Base-by-base conservation (phyloP, 1,139 yeast species). In the Debaryomyces robertsiae region DNA sequence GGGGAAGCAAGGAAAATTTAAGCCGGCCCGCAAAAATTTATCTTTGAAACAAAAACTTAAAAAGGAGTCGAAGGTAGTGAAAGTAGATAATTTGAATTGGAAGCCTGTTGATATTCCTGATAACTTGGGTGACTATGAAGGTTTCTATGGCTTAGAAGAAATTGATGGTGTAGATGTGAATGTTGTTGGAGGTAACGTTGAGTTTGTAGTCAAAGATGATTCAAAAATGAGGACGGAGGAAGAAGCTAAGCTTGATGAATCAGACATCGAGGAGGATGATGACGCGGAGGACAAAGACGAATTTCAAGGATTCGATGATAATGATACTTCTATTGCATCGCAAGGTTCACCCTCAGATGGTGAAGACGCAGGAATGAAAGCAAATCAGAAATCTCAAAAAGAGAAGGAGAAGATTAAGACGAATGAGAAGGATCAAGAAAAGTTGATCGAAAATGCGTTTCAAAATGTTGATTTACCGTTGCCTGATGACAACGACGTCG, bases 141-240 rank as follows among this genome's bases (percentile, higher is more conserved):
- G 97, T 0, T 84, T 90, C 51, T 88, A 82, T 61, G 98, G 97
- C 0, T 66, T 93, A 31, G 98, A 93, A 61, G 98, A 93, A 60
- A 77, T 93, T 40, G 97, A 90, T 40, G 97, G 96, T 19, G 97
- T 91, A 38, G 91, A 79, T 53, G 91, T 91, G 4, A 78, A 78
- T 47, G 72, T 80, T 41, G 79, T 81, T 3, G 70, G 80, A 42
- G 95, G 95, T 11, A 69, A 71, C 46, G 80, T 84, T 0, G 76
- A 77, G 49, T 87, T 87, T 54, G 63, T 79, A 17, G 79, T 81
- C 3, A 73, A 69, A 39, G 82, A 79, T 30, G 65, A 67, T 7
- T 48, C 52, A 19, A 55, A 55, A 13, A 44, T 40, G 11, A 42
- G 46, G 19, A 42, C 34, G 13, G 44, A 40, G 9, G 46, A 38